Base-by-base conservation (phyloP, 805 yeast species). In the Lipomyces sp. region DNA sequence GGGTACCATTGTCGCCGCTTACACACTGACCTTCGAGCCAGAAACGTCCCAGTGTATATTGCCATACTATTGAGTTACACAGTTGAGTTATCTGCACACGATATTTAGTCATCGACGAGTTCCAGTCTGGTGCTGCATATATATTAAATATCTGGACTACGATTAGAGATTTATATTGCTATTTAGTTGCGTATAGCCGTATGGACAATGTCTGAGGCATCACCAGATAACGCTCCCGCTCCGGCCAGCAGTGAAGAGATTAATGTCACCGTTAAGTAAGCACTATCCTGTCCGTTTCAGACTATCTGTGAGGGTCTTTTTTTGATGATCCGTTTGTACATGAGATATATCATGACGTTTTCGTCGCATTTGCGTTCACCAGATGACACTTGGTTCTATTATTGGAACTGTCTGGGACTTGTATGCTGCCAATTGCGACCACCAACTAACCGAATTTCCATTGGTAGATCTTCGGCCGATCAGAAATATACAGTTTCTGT, bases 401-500 rank as follows among this genome's bases (percentile, higher is more conserved):
- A 42, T 1, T n/a, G 48, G 24, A 15, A 24, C 48, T 42, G 18
- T 6, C 48, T 4, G 18, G 24, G n/a, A n/a, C 10, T 24, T 42
- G 48, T n/a, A n/a, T 18, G 18, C 4, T 13, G 42, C 24, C 24
- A 24, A 24, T 24, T 24, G 24, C 24, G 48, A 42, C n/a, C 67
- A 5, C 6, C 32, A 24, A 53, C 51, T 62, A 51, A 53, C 59
- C 15, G 60, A 48, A n/a, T 48, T 53, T 53, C 42, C 42, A 24
- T n/a, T 54, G 30, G 29, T 48, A 68, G 71, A 39, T 68, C 71
- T 32, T 62, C 71, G 6, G 71, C 71, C 37, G 97, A 91, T 76
- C 86, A 87, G 78, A 91, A 90, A 78, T 88, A 88, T 80, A 86
- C 87, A 59, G 83, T 92, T 60, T 75, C 82, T 3, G 83, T 90